Evolutionary conservation across 495 filamentous ascomycete species (phyloP).

Genomic region (Astrothelium macrocarpum): DNA sequence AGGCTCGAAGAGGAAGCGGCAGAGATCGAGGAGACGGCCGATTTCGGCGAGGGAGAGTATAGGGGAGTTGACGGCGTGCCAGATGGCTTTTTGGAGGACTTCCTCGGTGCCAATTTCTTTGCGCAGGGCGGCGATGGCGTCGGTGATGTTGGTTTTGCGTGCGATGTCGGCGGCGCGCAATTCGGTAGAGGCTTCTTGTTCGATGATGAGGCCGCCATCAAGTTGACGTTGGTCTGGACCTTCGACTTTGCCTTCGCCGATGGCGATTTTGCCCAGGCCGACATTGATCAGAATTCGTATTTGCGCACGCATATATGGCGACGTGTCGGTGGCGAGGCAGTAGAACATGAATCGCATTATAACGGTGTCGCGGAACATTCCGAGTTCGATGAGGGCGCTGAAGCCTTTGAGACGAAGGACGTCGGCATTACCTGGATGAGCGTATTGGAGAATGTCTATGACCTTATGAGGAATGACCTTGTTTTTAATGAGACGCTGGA

Average conservation of each 20-base stretch:
- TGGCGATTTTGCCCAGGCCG: constrained; percentile 69
- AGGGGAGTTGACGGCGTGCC: constrained; percentile 67
- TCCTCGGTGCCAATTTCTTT: constrained; percentile 54
- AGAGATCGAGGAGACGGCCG: constrained; percentile 66
- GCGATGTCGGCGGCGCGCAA: constrained; percentile 58
- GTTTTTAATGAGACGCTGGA: constrained; percentile 61
- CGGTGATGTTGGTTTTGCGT: constrained; percentile 63
- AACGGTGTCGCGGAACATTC: constrained; percentile 50
- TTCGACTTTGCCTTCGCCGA: constrained; percentile 47
- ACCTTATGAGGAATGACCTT: constrained; percentile 51
- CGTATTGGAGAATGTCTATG: constrained; percentile 70
- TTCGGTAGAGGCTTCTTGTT: constrained; percentile 61
- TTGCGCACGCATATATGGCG: constrained; percentile 64
- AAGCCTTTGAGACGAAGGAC: constrained; percentile 76
- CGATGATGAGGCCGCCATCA: constrained; percentile 60
- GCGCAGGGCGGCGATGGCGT: constrained; percentile 66
- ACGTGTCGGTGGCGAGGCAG: constrained; percentile 64
- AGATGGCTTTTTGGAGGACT: constrained; percentile 59
- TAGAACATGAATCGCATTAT: constrained; percentile 63
- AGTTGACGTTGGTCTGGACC: constrained; percentile 24
- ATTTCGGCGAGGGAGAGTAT: constrained; percentile 60
- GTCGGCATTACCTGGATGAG: constrained; percentile 66
- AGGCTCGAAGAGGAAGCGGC: constrained; percentile 59
- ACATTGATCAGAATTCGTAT: constrained; percentile 58
- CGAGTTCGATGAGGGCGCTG: constrained; percentile 67